Base-by-base conservation (phyloP, 352 stramenopile genomes). In the Globisporangium perplexum region DNA sequence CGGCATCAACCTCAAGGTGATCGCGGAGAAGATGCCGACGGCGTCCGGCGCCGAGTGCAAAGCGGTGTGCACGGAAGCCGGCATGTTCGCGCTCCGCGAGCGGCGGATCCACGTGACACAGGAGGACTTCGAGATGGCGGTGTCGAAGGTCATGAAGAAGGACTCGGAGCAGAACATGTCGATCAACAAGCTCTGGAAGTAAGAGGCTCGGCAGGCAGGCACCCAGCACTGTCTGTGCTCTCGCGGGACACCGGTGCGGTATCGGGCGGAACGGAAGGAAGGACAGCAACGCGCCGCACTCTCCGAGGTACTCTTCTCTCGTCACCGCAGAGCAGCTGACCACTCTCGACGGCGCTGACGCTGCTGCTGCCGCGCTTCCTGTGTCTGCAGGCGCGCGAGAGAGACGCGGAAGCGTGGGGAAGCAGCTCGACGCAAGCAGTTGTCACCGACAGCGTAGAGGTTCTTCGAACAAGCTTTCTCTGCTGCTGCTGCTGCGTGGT, bases 61-160 rank as follows among this genome's bases (percentile, higher is more conserved):
- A 66, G 97, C 96, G 28, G 96, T 99, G 33, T 99, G 97, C 77
- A 99, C 96, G 42, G 97, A 99, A 68, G 97, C 97, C 15, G 97
- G 97, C 48, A 99, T 99, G 97, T 99, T 99, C 85, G 97, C 97
- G n/a, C 73, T 99, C 41, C 84, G 97, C 61, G 97, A 99, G 81
- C 88, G 97, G 61, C 88, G 97, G 57, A 98, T 99, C 51, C 97
- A 99, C 81, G 97, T 99, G 24, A 99, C 97, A 26, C 97, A 99
- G 70, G 97, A 99, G 81, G 97, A 99, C 80, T 99, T 99, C 73
- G 96, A 99, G 74, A 99, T 99, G 97, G 96, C 97, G 12, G 97
- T 99, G 24, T 97, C 91, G 51, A 99, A 99, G 88, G 97, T 99
- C 56, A 99, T 99, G 97, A 99, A 99, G 96, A 99, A 99, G 82